Conservation (phyloP, 371 early-diverging fungal species). For the Parasitella parasitica region DNA sequence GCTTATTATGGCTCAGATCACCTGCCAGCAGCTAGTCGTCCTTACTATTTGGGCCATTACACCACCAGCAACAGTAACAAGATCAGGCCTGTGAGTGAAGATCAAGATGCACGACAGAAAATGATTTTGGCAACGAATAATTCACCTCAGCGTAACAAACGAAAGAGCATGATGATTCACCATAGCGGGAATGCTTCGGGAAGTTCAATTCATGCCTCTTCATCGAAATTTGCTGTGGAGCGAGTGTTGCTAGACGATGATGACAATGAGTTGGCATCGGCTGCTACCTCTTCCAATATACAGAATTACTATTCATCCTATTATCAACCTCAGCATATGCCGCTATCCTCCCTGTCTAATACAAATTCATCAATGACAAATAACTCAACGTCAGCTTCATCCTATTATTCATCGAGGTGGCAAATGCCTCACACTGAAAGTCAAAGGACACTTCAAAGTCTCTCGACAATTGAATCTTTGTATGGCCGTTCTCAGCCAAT, state of each 20-base stretch:
- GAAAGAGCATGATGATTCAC: background rate
- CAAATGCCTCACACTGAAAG: constrained; percentile 13
- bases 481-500: background rate
- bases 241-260: background rate
- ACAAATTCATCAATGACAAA: background rate
- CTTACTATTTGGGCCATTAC: constrained; percentile 16
- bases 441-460: constrained; percentile 6
- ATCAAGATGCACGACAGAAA: background rate
- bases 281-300: background rate
- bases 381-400: background rate
- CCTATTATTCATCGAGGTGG: constrained; percentile 2
- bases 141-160: background rate
- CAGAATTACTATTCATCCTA: background rate
- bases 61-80: background rate
- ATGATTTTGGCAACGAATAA: background rate
- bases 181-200: background rate
- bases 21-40: constrained; percentile 8
- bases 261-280: background rate
- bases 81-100: background rate
- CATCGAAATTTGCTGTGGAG: background rate
- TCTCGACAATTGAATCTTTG: constrained; percentile 11
- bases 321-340: constrained; percentile 6
- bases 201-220: background rate
- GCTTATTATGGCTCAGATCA: background rate
- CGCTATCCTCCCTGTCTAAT: constrained; percentile 2